Conservation (phyloP, 2,329 filamentous ascomycete species). For the Rutstroemia sp. region DNA sequence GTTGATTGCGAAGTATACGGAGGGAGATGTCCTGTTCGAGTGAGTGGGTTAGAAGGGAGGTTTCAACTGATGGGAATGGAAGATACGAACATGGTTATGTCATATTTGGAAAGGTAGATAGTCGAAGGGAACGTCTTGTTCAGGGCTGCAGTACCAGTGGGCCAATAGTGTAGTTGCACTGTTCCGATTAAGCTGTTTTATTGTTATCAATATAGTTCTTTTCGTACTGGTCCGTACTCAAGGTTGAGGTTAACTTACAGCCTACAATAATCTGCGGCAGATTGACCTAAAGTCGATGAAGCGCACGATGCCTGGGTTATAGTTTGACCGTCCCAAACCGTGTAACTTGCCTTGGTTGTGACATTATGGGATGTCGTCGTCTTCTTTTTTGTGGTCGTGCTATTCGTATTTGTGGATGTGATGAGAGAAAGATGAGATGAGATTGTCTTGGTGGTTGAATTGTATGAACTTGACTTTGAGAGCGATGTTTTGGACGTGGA, state of each 20-base stretch:
- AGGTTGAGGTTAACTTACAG: neutral
- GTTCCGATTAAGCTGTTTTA: constrained; percentile 6
- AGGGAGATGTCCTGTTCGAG: constrained; percentile 30
- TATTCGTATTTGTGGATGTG: neutral
- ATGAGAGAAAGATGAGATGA: neutral
- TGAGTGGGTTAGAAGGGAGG: neutral
- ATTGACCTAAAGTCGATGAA: neutral
- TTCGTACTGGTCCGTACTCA: neutral
- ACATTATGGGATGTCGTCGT: neutral
- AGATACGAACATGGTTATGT: constrained; percentile 10
- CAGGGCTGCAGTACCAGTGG: neutral
- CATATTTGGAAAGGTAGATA: constrained; percentile 8
- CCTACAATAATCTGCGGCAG: neutral
- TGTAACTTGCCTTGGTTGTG: neutral
- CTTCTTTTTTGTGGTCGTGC: neutral
- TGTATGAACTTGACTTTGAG: neutral
- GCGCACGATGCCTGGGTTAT: neutral
- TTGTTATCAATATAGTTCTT: neutral
- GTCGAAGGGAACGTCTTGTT: constrained; percentile 13
- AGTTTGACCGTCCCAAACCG: neutral
- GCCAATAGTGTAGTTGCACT: constrained; percentile 16
- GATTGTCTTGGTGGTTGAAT: neutral
- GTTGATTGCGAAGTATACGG: constrained; percentile 33
- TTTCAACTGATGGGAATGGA: neutral
- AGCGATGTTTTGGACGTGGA: neutral